phyloP scores from a whole-genome alignment of 2,329 filamentous ascomycete species.

The Arthrocladium fulminans region DNA sequence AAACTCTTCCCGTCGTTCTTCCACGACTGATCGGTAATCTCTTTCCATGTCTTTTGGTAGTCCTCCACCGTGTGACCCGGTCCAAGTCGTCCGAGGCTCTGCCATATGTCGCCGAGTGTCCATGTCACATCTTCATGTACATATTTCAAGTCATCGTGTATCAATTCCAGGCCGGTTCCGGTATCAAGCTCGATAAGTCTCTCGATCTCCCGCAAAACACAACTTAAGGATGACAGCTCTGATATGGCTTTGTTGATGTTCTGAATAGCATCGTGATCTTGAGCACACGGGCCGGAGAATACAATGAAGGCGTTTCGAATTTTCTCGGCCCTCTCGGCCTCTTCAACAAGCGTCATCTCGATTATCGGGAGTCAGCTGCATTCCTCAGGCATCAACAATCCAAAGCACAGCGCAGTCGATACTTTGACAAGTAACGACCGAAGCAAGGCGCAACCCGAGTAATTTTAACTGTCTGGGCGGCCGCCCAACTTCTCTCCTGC shows the following conservation, averaged over 20 bases:
- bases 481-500: background rate
- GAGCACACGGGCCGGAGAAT: slow-evolving; percentile 43
- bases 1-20: slow-evolving; percentile 40
- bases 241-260: slow-evolving; percentile 47
- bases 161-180: slow-evolving; percentile 25
- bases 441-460: slow-evolving; percentile 3
- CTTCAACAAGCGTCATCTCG: slow-evolving; percentile 33
- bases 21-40: slow-evolving; percentile 34
- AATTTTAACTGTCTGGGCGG: background rate
- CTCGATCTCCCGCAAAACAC: slow-evolving; percentile 41
- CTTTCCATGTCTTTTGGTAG: slow-evolving; percentile 44
- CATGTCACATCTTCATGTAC: slow-evolving; percentile 41
- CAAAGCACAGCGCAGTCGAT: background rate
- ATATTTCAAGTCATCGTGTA: slow-evolving; percentile 41
- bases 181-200: slow-evolving; percentile 30
- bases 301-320: slow-evolving; percentile 32
- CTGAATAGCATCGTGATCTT: slow-evolving; percentile 42
- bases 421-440: background rate
- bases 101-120: slow-evolving; percentile 44
- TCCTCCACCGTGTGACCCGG: slow-evolving; percentile 19
- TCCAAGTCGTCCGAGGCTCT: slow-evolving; percentile 37
- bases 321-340: slow-evolving; percentile 44
- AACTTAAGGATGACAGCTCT: slow-evolving; percentile 47
- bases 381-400: slow-evolving; percentile 4
- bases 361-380: background rate